Evolutionary conservation across 306 rosid genomes (phyloP).

Genomic region (Cucurbita ficifolia): DNA sequence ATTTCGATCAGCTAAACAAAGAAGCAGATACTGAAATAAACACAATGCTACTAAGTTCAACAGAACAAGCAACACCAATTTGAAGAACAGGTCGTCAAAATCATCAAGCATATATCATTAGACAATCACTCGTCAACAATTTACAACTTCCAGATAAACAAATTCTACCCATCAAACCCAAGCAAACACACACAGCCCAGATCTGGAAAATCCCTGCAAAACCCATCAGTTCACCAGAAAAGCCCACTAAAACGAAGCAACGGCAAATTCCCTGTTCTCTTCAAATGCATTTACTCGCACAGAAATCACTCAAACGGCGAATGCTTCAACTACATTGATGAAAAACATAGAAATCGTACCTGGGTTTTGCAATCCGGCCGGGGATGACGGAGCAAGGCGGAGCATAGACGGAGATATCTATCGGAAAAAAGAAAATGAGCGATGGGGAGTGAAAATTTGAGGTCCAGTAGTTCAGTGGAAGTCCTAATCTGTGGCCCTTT

Average conservation of each 20-base stretch:
- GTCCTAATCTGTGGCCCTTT: slow-evolving; percentile 1
- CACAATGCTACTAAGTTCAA: neutral
- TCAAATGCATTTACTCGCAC: neutral
- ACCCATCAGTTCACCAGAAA: neutral
- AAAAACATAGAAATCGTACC: neutral
- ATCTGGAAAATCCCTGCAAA: slow-evolving; percentile 1
- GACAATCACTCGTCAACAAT: neutral
- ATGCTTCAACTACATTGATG: neutral
- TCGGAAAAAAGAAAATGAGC: neutral
- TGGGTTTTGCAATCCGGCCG: neutral
- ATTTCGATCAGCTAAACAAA: slow-evolving; percentile 23
- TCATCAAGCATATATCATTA: neutral
- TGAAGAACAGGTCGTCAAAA: neutral
- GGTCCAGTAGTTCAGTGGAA: slow-evolving; percentile 3
- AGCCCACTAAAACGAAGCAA: neutral
- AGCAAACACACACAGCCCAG: slow-evolving; percentile 1
- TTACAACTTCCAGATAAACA: neutral
- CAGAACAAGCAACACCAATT: neutral
- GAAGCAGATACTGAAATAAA: slow-evolving; percentile 18
- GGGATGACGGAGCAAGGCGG: neutral
- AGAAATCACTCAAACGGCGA: neutral
- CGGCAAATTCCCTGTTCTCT: neutral
- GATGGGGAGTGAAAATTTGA: neutral
- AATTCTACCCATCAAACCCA: neutral
- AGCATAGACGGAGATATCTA: neutral